Percentiles rank a stretch among this genome's conserved stretches.
Evolutionary conservation across 768 basidiomycete genomes (phyloP).

Genomic region (Baorangia bicolor): DNA sequence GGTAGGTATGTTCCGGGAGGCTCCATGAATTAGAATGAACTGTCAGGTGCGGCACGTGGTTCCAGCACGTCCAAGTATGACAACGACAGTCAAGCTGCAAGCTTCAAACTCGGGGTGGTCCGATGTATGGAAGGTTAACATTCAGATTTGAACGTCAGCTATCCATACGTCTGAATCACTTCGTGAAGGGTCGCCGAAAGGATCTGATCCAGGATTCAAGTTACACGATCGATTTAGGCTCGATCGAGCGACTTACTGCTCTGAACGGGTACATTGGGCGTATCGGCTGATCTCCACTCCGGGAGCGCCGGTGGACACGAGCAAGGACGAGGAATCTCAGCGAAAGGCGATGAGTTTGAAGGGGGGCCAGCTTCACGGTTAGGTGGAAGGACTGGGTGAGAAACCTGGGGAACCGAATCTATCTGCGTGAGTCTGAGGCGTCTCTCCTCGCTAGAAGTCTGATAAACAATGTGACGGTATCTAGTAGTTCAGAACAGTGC

Average conservation of each 20-base stretch:
- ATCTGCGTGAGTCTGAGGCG: background rate
- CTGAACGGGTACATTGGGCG: background rate
- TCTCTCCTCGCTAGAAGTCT: background rate
- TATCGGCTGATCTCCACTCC: background rate
- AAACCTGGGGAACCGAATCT: background rate
- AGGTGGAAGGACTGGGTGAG: no score
- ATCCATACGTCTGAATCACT: background rate
- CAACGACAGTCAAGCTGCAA: no score
- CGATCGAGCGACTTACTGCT: background rate
- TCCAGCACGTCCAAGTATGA: no score
- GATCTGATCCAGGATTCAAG: background rate
- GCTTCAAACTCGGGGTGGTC: background rate
- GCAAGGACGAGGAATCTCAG: background rate
- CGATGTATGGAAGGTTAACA: background rate
- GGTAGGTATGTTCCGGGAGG: no score
- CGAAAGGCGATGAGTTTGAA: fast-evolving
- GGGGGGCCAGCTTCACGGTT: fast-evolving
- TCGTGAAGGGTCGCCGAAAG: background rate
- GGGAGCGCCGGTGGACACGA: slow-evolving; percentile 3
- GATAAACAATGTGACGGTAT: background rate
- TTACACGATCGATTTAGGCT: no score
- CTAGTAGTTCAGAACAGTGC: background rate
- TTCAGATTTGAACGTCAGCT: background rate
- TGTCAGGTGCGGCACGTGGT: no score
- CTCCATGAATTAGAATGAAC: no score